Evolutionary conservation across 192 early-diverging fungal genomes (phyloP), one percentile per base, ranked within the genome.

Genomic region (Obelidium mucronatum): DNA sequence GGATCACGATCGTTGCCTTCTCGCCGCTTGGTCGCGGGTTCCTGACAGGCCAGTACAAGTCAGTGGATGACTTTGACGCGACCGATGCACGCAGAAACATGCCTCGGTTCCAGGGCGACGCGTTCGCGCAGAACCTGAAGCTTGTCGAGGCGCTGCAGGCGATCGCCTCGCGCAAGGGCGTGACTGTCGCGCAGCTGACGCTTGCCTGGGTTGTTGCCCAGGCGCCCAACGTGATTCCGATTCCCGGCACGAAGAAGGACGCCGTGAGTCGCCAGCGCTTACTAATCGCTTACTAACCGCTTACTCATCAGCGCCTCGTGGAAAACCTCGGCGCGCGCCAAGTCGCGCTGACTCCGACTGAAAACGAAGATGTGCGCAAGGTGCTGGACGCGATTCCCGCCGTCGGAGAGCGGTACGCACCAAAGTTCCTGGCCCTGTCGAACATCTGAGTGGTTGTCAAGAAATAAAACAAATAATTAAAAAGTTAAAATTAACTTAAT

Each of bases 21-120:
- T 90, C 91, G 5, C 92, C 92, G 2, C 72, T 94, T 2, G 92
- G 91, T 1, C 85, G 89, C 54, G 93, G 93, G 0, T 87, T 91
- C 28, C 69, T 93, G 51, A 88, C 88, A 1, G 89, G 91, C 13
- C 71, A 82, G 26, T 87, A 91, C 73, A 84, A 80, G 65, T 81
- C 77, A 17, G 31, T 81, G 28, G 84, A 88, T 1, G 87, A 90
- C 40, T 79, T 92, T 11, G 80, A 58, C 1, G 40, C 73, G 24
- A 52, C 59, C 37, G 91, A 92, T 73, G 81, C 76, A 69, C 82
- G 91, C 40, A 71, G 81, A 22, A 68, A 31, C 6, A 71, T 77
- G 54, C 83, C 90, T 19, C 85, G 87, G 4, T 92, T 92, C 79
- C 67, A 81, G 62, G 79, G 74, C 0, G 87, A 87, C 44, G 79